Evolutionary conservation across 129 eudicot genomes (phyloP), one percentile per base, ranked within the genome.

Genomic region (Flaveria robusta): DNA sequence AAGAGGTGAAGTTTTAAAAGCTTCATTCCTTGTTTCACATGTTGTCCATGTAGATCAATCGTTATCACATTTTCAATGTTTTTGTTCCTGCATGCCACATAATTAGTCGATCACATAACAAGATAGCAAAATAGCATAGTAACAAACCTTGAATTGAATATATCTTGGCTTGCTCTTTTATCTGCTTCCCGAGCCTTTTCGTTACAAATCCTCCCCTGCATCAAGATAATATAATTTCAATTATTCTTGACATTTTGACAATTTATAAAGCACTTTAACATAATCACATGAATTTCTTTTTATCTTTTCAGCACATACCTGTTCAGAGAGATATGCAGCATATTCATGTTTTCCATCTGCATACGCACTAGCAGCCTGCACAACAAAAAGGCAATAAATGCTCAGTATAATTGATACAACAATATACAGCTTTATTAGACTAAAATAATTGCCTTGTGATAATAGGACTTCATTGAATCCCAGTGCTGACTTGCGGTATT

Each of bases 1-100:
- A 95, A 70, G 27, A 95, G 88, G 82, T 95, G 99, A 79, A 91
- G 93, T 84, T 95, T 95, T 56, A 95, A 77, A 68, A 95, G 86
- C 79, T 85, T 89, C 96, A 95, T 89, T 19, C 94, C 99, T 77
- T 80, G 97, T 85, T 95, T 95, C 77, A 95, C 91, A 55, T 95
- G 99, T 77, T 95, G 99, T 64, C 99, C 99, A 68, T 95, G 99
- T 71, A 95, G 85, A 88, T 95, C 99, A 26, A 95, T 89, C 6
- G 99, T 91, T 78, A 95, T 84, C 82, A 85, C 55, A 74, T 95
- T 95, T 77, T 89, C 96, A 43, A 89, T 75, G 70, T 54, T 50
- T 82, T 91, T 87, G 91, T 95, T 95, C 83, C 99, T 95, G 93
- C 82, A 87, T 58, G 80, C 37, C 55, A 52, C 24, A 63, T 3